Conservation (phyloP, 495 filamentous ascomycete genomes). For the Barbatosphaeria neglecta region DNA sequence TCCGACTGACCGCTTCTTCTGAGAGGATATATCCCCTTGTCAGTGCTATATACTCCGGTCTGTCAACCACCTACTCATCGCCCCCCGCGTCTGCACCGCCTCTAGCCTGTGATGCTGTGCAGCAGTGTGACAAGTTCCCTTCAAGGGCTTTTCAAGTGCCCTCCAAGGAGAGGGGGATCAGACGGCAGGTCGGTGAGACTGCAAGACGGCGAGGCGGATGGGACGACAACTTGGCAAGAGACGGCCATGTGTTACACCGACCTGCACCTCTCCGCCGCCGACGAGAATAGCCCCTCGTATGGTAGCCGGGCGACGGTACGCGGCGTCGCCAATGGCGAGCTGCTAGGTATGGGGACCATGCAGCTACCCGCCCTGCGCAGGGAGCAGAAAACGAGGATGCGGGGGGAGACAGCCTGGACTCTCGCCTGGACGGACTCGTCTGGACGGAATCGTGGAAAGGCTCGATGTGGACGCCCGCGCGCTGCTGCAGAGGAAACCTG, state of each 20-base stretch:
- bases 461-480: background rate
- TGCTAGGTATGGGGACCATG: slow-evolving; percentile 5
- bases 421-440: too few species aligned
- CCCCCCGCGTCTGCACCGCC: background rate
- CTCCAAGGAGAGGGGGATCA: slow-evolving; percentile 1
- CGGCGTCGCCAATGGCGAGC: slow-evolving; percentile 10
- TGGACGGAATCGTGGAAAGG: too few species aligned
- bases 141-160: too few species aligned
- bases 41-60: background rate
- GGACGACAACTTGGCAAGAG: slow-evolving; percentile 3
- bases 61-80: too few species aligned
- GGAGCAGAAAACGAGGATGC: background rate
- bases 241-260: slow-evolving; percentile 9
- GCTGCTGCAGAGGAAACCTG: background rate
- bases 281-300: slow-evolving; percentile 24
- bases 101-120: background rate
- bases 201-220: background rate
- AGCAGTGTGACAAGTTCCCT: slow-evolving; percentile 1
- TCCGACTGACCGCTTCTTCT: background rate
- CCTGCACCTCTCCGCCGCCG: slow-evolving; percentile 18
- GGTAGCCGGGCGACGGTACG: slow-evolving; percentile 6
- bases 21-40: background rate
- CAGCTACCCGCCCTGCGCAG: slow-evolving; percentile 5
- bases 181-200: background rate
- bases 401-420: background rate